Evolutionary conservation across 495 filamentous ascomycete genomes (phyloP), one percentile per base, ranked within the genome.

Genomic region (Penicillium cataractarum): DNA sequence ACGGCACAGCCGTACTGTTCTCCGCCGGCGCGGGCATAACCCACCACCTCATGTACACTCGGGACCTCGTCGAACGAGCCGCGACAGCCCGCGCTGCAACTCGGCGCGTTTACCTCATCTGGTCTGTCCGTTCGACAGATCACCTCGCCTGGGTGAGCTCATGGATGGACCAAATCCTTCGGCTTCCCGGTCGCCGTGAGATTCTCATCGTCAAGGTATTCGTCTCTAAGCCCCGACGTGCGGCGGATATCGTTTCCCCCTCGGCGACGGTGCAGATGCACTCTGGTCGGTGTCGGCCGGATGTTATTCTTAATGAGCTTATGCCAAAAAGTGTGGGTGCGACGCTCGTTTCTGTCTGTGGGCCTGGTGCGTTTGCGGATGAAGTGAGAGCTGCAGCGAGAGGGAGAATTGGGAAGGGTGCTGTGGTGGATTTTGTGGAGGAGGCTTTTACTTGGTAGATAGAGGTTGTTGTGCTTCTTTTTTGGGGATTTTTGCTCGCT

Each of bases 121-220:
- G 95, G 95, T 88, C 89, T 49, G 91, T 99, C 56, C 91, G 94
- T 65, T 90, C 83, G 42, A 90, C 89, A 26, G 94, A 97, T 58
- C 90, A 93, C 64, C 84, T 99, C 27, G 87, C 93, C 70, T 99
- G 95, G 95, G 91, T 97, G 44, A 85, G 91, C 7, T 86, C 89
- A 8, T 99, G 91, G 91, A 99, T 99, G 95, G 94, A 96, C 62
- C 82, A 91, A 70, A 94, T 98, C 62, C 83, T 99, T 37, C 85
- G 85, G 3, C 90, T 97, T 81, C 90, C 92, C 9, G 84, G 82
- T 50, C 87, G 95, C 0, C 85, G 92, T 27, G 91, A 97, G 27
- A 84, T 93, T 3, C 85, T 99, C 42, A 84, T 86, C 44, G 88
- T 98, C 59, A 86, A 92, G 80, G 80, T 98, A 5, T 99, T 97